phyloP scores from a whole-genome alignment of 2,329 filamentous ascomycete species.

The Penicillium sp. region DNA sequence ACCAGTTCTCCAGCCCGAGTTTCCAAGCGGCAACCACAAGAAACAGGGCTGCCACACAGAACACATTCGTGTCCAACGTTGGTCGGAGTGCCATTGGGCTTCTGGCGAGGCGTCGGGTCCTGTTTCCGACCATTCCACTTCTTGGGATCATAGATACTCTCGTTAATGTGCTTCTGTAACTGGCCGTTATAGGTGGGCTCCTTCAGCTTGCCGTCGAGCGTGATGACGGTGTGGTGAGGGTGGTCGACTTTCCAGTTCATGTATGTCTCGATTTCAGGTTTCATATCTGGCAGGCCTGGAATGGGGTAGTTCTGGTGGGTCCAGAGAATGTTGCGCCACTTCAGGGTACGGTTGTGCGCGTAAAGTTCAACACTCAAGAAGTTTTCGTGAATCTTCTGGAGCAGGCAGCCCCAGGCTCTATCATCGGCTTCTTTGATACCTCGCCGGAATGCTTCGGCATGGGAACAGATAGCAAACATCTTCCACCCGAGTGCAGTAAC shows the following conservation, averaged over 20 bases:
- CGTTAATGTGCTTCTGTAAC: slow-evolving; percentile 1
- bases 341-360: slow-evolving; percentile 24
- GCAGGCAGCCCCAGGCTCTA: slow-evolving; percentile 19
- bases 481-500: slow-evolving; percentile 25
- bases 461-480: slow-evolving; percentile 28
- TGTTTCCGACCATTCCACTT: neutral
- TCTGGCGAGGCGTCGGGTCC: neutral
- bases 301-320: neutral
- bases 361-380: slow-evolving; percentile 27
- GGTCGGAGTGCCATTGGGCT: neutral
- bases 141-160: neutral
- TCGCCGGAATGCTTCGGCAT: slow-evolving; percentile 28
- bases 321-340: slow-evolving; percentile 24
- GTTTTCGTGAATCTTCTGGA: slow-evolving; percentile 19
- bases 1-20: slow-evolving; percentile 23
- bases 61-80: slow-evolving; percentile 14
- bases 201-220: neutral
- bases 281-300: neutral
- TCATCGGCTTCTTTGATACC: slow-evolving; percentile 3
- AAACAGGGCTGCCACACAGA: slow-evolving; percentile 14
- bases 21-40: slow-evolving; percentile 25
- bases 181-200: neutral
- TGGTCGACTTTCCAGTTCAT: slow-evolving; percentile 10
- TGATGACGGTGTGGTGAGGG: slow-evolving; percentile 17
- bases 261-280: neutral